Base-by-base conservation (phyloP, 1,284 basidiomycete species). In the Rhodotorula sp. region DNA sequence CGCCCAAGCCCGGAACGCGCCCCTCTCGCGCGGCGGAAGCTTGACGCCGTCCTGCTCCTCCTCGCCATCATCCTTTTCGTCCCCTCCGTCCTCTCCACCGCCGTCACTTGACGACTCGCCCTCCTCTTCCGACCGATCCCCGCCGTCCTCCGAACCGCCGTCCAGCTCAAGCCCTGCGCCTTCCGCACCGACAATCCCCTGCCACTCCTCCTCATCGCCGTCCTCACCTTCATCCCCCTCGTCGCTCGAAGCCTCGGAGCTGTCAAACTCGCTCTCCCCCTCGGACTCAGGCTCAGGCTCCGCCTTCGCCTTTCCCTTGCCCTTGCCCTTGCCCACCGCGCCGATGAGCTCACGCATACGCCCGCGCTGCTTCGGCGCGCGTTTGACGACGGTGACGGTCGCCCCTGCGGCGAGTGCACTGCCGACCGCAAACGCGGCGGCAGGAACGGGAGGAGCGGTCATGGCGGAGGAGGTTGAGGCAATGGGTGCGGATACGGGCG, bases 11-110 rank as follows among this genome's bases (percentile, higher is more conserved):
- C 67, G 69, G 63, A 71, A 79, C 12, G 67, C 67, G 3, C 72
- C 73, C 44, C 70, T 73, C 54, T 66, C 64, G 0, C 67, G 60
- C 41, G 71, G 63, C 48, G 71, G 77, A 37, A 10, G 46, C 25
- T 81, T 80, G 46, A 80, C 79, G 48, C 75, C 75, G 53, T 72
- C 70, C 51, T 63, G 72, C 29, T 81, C 70, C 48, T 63, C 74
- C n/a, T 81, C 80, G 25, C 64, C 70, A 57, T 64, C 71, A 29
- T 70, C 69, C 19, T 67, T 72, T 57, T 58, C 69, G 61, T n/a
- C 69, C 67, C 72, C 76, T 56, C 32, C 61, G 55, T 63, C 61
- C 27, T 59, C 70, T 27, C 56, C 58, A 10, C 67, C 73, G 6
- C 44, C 58, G 3, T 54, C 51, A 4, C 75, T 76, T 6, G 70